A percentile compares a stretch with the other conserved stretches of the same genome.
These are phyloP conservation scores for Cerioporus squamosus DNA, from an alignment of 1,284 basidiomycete species.

Conservation along the genomic window DNA sequence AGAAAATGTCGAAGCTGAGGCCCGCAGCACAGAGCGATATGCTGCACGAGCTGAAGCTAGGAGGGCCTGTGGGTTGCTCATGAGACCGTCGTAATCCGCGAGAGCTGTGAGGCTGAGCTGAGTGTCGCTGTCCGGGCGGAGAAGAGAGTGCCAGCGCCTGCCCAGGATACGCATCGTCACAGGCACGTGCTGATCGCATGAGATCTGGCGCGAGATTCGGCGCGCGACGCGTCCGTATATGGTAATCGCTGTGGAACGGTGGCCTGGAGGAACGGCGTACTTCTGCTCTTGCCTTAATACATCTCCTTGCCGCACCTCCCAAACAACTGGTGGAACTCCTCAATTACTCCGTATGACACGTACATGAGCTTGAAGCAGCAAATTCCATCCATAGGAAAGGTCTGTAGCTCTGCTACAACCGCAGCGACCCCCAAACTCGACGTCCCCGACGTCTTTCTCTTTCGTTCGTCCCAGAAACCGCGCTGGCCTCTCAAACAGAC, in stretches of 20 bases:
- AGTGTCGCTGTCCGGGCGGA: background rate
- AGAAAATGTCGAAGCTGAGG: conserved; percentile 65
- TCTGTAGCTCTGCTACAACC: conserved; percentile 14
- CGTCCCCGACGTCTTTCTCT: conserved; percentile 12
- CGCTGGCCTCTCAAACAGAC: conserved; percentile 5
- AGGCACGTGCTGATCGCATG: conserved; percentile 26
- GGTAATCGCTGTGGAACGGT: conserved; percentile 39
- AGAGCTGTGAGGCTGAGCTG: background rate
- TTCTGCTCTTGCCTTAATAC: conserved; percentile 9
- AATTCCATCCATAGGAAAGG: conserved; percentile 13
- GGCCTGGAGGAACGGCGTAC: conserved; percentile 21
- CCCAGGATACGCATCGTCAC: conserved; percentile 10
- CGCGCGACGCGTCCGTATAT: conserved; percentile 49
- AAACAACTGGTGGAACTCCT: background rate
- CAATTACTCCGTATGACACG: conserved; percentile 1
- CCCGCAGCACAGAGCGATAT: conserved; percentile 70
- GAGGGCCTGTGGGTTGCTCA: conserved; percentile 36
- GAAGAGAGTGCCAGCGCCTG: background rate
- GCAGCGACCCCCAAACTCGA: conserved; percentile 15
- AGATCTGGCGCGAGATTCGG: conserved; percentile 40
- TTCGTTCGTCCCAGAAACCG: conserved; percentile 8
- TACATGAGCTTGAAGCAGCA: conserved; percentile 4
- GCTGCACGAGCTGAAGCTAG: conserved; percentile 65
- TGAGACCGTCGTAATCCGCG: conserved; percentile 8
- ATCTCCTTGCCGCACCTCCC: background rate